Base-by-base conservation (phyloP, 495 filamentous ascomycete genomes). In the Aspergillus mulundensis region DNA sequence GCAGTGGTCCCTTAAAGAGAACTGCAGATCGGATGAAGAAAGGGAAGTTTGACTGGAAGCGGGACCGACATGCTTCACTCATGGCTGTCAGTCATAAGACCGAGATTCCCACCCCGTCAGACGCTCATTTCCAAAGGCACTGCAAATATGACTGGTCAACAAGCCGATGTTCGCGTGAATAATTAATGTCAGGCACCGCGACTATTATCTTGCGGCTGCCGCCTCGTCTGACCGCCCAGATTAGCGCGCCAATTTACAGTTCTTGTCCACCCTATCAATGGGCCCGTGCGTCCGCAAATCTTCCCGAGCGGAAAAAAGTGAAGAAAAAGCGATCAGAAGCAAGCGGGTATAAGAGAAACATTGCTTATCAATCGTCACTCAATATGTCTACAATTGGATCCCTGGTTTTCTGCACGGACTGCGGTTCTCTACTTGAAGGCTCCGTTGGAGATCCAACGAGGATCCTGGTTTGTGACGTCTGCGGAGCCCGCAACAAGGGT, bases 391-490 rank as follows among this genome's bases (percentile, higher is more conserved):
- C 86, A 10, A 89, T 96, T 57, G 93, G 91, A 21, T 94, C 91
- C 25, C 77, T 96, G 28, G 84, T 96, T 39, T 98, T 98, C 74
- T 97, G 94, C 74, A 90, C 84, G 16, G 90, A 91, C 67, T 96
- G 93, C 69, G 92, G 93, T 44, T 93, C 95, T 70, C 81, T 97
- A 2, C 81, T 98, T 43, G 89, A 94, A 21, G 80, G 83, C 21
- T 88, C 89, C 20, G 84, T 86, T 46, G 89, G 90, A 38, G 82
- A 84, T 58, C 76, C 82, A 53, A 86, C 90, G 64, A 86, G 85
- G 15, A 83, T 88, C 52, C 71, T 98, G 20, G 74, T 78, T 58
- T 98, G 93, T 76, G 85, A 87, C 61, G 85, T 91, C 62, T 98
- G 94, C 70, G 90, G 90, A 44, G 79, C 87, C 25, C 77, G 86